phyloP scores from a whole-genome alignment of 768 basidiomycete species.

The Russula lepida region DNA sequence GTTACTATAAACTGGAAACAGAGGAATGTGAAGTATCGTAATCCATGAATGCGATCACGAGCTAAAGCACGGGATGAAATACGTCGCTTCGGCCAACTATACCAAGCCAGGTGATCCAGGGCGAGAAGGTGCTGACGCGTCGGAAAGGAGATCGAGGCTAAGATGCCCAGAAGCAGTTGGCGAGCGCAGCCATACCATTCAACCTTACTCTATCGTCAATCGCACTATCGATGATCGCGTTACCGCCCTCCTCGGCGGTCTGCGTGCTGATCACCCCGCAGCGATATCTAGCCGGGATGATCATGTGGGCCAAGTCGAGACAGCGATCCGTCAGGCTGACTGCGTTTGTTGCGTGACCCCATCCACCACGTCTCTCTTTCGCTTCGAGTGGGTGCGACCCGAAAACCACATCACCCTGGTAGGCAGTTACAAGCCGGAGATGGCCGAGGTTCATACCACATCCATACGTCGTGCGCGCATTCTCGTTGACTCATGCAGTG shows the following conservation, averaged over 20 bases:
- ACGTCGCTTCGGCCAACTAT: no score
- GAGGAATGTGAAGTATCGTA: no score
- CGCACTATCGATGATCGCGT: conserved; percentile 48
- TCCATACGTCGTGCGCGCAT: conserved; percentile 39
- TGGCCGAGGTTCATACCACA: conserved; percentile 63
- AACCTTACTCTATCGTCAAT: conserved; percentile 58
- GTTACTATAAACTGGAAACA: no score
- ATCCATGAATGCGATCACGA: no score
- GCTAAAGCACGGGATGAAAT: no score
- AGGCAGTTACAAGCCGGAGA: conserved; percentile 73
- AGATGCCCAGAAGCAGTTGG: no score
- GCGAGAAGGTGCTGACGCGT: no score
- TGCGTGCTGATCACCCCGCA: conserved; percentile 27
- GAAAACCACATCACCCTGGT: conserved; percentile 68
- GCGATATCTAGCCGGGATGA: conserved; percentile 12
- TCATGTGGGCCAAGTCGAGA: conserved; percentile 21
- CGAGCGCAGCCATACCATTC: no score
- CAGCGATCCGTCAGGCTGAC: conserved; percentile 38
- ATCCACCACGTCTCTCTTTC: conserved; percentile 61
- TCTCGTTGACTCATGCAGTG: conserved; percentile 23
- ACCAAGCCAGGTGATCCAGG: no score
- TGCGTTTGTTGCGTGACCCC: conserved; percentile 74
- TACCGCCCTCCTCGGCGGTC: conserved; percentile 27
- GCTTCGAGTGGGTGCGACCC: conserved; percentile 49
- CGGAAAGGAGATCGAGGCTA: no score